These are phyloP conservation scores for Metschnikowia continentalis DNA, from an alignment of 805 yeast species.

Conservation along the genomic window DNA sequence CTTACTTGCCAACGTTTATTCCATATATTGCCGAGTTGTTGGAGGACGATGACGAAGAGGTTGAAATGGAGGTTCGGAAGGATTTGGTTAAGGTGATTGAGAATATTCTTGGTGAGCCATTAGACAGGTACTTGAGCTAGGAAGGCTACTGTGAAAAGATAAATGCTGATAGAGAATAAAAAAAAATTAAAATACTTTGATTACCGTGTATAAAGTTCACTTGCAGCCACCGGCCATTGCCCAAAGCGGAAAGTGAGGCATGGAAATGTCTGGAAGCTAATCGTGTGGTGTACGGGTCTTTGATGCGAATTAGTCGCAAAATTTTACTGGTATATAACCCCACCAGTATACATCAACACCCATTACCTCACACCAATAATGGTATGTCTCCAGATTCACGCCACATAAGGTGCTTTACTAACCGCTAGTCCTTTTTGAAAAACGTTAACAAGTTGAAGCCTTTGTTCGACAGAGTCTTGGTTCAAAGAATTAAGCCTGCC, in stretches of 20 bases:
- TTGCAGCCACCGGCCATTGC: not conserved
- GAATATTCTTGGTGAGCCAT: constrained; percentile 88
- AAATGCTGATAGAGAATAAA: not conserved
- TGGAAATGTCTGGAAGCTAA: constrained; percentile 13
- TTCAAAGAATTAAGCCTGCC: constrained; percentile 89
- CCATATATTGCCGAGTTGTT: constrained; percentile 93
- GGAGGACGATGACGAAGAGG: constrained; percentile 93
- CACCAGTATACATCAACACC: not conserved
- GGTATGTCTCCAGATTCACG: constrained; percentile 7
- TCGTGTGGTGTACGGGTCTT: constrained; percentile 10
- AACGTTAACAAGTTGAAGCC: constrained; percentile 87
- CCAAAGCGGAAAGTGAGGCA: not conserved
- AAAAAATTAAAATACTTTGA: not conserved
- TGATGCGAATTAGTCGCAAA: constrained; percentile 5
- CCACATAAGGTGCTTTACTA: constrained; percentile 18
- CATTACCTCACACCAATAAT: constrained; percentile 4
- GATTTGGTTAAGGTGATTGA: constrained; percentile 91
- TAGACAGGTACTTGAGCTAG: constrained; percentile 69
- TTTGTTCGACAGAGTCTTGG: constrained; percentile 91
- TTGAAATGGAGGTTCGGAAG: constrained; percentile 84
- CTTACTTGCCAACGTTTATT: constrained; percentile 86
- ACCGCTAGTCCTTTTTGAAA: constrained; percentile 55
- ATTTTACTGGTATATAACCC: constrained; percentile 1
- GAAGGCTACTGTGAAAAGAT: not conserved
- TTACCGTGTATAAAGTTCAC: not conserved